Evolutionary conservation across 2,329 filamentous ascomycete species (phyloP).

Genomic region (Penicillium sp.): DNA sequence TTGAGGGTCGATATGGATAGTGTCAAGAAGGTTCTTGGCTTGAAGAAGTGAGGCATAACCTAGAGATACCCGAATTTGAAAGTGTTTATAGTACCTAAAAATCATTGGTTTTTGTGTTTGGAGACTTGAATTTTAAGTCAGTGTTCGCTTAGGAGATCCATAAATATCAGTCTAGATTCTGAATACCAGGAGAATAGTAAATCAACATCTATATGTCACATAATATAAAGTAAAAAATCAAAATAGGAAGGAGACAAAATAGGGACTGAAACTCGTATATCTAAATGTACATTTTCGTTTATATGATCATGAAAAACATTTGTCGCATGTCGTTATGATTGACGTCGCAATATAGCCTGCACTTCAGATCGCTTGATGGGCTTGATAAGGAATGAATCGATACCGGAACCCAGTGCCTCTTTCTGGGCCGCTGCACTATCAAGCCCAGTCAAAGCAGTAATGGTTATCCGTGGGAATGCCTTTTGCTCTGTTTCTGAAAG

Average conservation of each 20-base stretch:
- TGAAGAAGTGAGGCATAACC: constrained; percentile 3
- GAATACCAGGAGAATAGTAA: too few species aligned
- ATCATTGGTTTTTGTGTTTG: too few species aligned
- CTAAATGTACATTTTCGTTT: not conserved
- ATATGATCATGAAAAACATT: not conserved
- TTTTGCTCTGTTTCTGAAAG: constrained; percentile 1
- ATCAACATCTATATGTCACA: too few species aligned
- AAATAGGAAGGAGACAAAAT: not conserved
- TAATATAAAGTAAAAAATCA: not conserved
- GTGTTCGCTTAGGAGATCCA: too few species aligned
- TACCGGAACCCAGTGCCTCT: constrained; percentile 33
- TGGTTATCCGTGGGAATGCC: constrained; percentile 12
- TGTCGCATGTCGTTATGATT: not conserved
- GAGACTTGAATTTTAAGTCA: too few species aligned
- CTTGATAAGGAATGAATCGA: constrained; percentile 37
- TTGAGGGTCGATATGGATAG: constrained; percentile 55
- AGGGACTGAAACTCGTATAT: not conserved
- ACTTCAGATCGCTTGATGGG: constrained; percentile 22
- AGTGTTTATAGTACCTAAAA: not conserved
- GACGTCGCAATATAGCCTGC: constrained; percentile 1
- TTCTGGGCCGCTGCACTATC: constrained; percentile 29
- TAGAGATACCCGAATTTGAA: not conserved
- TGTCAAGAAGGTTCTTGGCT: constrained; percentile 19
- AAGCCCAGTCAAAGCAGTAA: constrained; percentile 34
- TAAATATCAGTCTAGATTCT: too few species aligned